A percentile compares a stretch with the other conserved stretches of the same genome.
phyloP scores from a whole-genome alignment of 148 eudicot genomes.

The Spergularia marina region DNA sequence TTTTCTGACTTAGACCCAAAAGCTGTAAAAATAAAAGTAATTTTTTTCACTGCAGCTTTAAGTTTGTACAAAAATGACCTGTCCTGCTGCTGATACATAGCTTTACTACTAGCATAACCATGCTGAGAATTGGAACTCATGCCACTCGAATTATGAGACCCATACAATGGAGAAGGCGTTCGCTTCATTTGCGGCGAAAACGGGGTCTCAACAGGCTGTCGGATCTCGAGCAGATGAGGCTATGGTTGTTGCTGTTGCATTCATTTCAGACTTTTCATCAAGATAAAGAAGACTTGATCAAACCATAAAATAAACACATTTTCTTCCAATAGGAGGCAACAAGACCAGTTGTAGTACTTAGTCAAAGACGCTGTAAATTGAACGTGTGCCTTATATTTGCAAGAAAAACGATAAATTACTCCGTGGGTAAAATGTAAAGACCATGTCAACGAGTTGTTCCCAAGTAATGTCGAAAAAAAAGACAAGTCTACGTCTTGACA shows the following conservation, averaged over 20 bases:
- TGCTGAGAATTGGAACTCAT: constrained; percentile 14
- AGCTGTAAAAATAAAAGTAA: constrained; percentile 19
- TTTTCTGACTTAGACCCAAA: constrained; percentile 24
- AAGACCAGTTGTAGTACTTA: not conserved
- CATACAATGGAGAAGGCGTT: constrained; percentile 11
- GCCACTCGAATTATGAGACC: not conserved
- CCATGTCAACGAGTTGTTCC: not conserved
- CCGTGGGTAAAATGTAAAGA: not conserved
- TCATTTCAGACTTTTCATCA: not conserved
- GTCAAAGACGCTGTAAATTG: not conserved
- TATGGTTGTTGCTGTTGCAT: not conserved
- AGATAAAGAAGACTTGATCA: constrained; percentile 6
- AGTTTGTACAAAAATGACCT: constrained; percentile 22
- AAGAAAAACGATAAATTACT: not conserved
- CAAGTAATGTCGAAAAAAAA: not conserved
- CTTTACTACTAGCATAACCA: constrained; percentile 2
- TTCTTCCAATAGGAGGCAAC: constrained; percentile 1
- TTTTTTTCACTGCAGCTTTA: constrained; percentile 24
- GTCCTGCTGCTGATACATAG: constrained; percentile 17
- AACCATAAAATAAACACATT: too few relatives aligned
- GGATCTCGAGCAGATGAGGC: constrained; percentile 8
- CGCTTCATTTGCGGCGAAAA: constrained; percentile 17
- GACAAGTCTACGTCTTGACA: too few relatives aligned
- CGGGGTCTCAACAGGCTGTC: not conserved
- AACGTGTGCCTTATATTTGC: not conserved